Base-by-base conservation (phyloP, 148 eudicot genomes). In the Persicaria tinctoria region DNA sequence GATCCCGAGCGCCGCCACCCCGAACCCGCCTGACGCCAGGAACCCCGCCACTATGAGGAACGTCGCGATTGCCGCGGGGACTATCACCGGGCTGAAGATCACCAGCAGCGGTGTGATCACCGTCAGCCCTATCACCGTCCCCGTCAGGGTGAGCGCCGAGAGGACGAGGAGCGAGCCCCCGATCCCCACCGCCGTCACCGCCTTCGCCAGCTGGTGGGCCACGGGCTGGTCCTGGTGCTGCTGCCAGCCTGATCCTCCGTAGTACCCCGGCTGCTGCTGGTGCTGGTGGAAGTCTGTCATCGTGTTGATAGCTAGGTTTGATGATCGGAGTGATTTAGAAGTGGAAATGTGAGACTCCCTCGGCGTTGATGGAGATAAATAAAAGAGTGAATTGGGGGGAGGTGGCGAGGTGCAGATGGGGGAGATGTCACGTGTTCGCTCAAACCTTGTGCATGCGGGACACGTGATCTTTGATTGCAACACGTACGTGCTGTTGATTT, bases 101-200 rank as follows among this genome's bases (percentile, higher is more conserved):
- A 71, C 54, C 11, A 71, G 74, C 6, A 71, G 13, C 7, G 74
- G 74, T 3, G 55, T 50, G 74, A 50, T 18, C 2, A 71, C 41
- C 14, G 74, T 50, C 9, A 71, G 54, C 12, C 74, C 74, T 32
- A 71, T 48, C 11, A 71, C 74, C 7, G 74, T 71, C 13, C 41
- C 54, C 3, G 74, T 71, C 0, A 71, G 74, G 44, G 44, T 71
- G 5, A 71, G 74, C 32, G 74, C 74, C 12, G 74, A 71, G 32
- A 71, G 55, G 54, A 71, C 55, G 14, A 71, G 54, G 74, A 71
- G 51, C 11, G 74, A 46, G 13, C 74, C 74, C 32, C 74, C 74
- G 13, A 50, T 50, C 13, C 53, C 14, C 0, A 71, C 51, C 0
- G 74, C 74, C 7, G 55, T 71, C 55, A 48, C 74, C 14, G 55